phyloP scores from a whole-genome alignment of 192 early-diverging fungal genomes.

The Coemansia nantahalensis region DNA sequence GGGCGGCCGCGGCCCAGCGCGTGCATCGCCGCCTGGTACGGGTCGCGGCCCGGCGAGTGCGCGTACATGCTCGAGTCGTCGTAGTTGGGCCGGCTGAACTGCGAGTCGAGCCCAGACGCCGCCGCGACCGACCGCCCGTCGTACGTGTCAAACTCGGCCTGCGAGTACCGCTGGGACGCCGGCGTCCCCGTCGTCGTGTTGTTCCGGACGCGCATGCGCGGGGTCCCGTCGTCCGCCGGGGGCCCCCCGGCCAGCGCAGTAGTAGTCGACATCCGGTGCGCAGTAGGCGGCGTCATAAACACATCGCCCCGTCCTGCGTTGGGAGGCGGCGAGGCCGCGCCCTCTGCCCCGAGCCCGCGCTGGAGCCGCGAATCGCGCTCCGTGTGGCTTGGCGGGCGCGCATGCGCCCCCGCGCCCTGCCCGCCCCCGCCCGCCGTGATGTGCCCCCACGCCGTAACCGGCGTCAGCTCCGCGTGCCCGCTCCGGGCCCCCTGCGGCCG shows the following conservation, averaged over 20 bases:
- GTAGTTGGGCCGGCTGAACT: slow-evolving; percentile 23
- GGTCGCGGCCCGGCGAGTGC: slow-evolving; percentile 35
- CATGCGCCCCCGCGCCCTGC: slow-evolving; percentile 1
- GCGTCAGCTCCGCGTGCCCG: slow-evolving; percentile 24
- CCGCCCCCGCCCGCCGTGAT: slow-evolving; percentile 10
- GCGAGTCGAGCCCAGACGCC: slow-evolving; percentile 28
- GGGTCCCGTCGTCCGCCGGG: slow-evolving; percentile 3
- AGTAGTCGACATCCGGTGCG: slow-evolving; percentile 37
- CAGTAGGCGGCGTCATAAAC: slow-evolving; percentile 31
- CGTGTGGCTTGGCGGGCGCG: slow-evolving; percentile 11
- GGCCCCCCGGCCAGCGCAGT: slow-evolving; percentile 19
- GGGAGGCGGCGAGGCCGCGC: slow-evolving; percentile 9
- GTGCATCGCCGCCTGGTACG: slow-evolving; percentile 17
- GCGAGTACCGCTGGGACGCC: slow-evolving; percentile 25
- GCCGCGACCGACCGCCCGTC: slow-evolving; percentile 32
- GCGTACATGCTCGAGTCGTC: slow-evolving; percentile 44
- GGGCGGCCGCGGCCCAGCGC: slow-evolving; percentile 14
- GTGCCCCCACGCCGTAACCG: slow-evolving; percentile 28
- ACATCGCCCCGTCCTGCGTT: slow-evolving; percentile 13
- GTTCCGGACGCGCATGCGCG: not conserved
- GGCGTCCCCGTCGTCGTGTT: slow-evolving; percentile 3
- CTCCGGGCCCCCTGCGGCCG: slow-evolving; percentile 6
- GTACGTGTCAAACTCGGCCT: slow-evolving; percentile 34
- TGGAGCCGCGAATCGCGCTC: slow-evolving; percentile 8
- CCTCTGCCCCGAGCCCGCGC: slow-evolving; percentile 8